Evolutionary conservation across 2,329 filamentous ascomycete genomes (phyloP).

Genomic region (Stachybotrys echinatus): DNA sequence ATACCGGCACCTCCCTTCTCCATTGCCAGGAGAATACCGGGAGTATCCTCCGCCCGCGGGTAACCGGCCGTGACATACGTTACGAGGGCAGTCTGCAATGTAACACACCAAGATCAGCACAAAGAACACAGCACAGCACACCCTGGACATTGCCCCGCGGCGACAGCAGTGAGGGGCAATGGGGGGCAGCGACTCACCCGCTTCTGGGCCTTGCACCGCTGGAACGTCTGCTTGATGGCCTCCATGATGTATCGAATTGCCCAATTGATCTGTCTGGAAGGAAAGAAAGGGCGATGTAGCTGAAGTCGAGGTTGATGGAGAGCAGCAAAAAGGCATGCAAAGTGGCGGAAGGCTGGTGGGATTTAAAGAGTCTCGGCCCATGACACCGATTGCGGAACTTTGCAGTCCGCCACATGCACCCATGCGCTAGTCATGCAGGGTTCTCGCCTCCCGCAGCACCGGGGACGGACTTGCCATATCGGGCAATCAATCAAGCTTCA

Average conservation of each 20-base stretch:
- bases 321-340: not conserved
- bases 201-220: conserved; percentile 53
- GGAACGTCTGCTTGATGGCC: conserved; percentile 53
- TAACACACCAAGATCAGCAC: conserved; percentile 4
- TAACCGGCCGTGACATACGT: conserved; percentile 96
- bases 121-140: conserved; percentile 7
- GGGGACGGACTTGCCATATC: conserved; percentile 22
- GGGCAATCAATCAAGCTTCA: conserved; percentile 12
- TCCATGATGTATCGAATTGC: conserved; percentile 39
- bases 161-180: conserved; percentile 17
- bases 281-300: not conserved
- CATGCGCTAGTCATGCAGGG: conserved; percentile 9
- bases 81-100: conserved; percentile 81
- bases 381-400: conserved; percentile 18
- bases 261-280: conserved; percentile 1
- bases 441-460: conserved; percentile 12
- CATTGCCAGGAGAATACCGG: conserved; percentile 80
- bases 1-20: conserved; percentile 87
- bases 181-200: conserved; percentile 37
- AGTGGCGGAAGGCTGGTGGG: not conserved
- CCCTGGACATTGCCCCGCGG: conserved; percentile 15
- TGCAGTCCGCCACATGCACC: conserved; percentile 20
- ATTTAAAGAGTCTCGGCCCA: not conserved
- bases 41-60: conserved; percentile 75
- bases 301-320: not conserved